A percentile compares a stretch with the other conserved stretches of the same genome.
phyloP scores from a whole-genome alignment of 495 filamentous ascomycete genomes.

The Penicillium samsonianum region DNA sequence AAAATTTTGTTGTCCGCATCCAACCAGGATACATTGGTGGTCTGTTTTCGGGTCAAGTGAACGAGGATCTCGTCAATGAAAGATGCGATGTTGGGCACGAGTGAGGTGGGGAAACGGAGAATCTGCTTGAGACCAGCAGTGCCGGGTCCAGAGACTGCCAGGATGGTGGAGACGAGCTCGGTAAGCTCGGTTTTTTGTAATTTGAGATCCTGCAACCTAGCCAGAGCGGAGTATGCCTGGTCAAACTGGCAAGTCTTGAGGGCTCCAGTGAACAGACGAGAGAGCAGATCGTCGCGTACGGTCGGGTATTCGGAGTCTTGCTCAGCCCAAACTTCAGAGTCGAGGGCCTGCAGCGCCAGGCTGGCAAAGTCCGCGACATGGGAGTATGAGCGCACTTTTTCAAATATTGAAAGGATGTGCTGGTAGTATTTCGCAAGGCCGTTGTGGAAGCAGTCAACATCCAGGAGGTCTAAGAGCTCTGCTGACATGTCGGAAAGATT shows the following conservation, averaged over 20 bases:
- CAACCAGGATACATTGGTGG: conserved; percentile 36
- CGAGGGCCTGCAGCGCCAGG: conserved; percentile 68
- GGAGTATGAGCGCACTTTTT: conserved; percentile 69
- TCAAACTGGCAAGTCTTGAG: conserved; percentile 75
- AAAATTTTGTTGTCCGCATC: conserved; percentile 35
- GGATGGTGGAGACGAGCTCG: conserved; percentile 70
- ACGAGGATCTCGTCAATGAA: conserved; percentile 76
- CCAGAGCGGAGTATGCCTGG: conserved; percentile 77
- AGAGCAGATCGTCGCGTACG: conserved; percentile 66
- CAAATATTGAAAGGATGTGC: conserved; percentile 81
- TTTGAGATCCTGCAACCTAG: conserved; percentile 65
- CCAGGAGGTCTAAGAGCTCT: conserved; percentile 68
- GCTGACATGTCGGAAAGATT: conserved; percentile 53
- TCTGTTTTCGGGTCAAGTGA: conserved; percentile 48
- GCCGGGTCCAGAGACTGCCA: conserved; percentile 62
- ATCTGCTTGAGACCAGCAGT: conserved; percentile 56
- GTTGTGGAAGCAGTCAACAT: conserved; percentile 69
- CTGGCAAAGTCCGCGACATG: conserved; percentile 84
- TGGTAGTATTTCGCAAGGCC: conserved; percentile 83
- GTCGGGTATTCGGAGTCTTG: conserved; percentile 40
- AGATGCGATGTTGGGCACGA: conserved; percentile 69
- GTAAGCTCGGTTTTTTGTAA: conserved; percentile 64
- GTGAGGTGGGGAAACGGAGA: conserved; percentile 62
- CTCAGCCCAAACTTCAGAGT: conserved; percentile 43
- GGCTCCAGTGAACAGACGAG: conserved; percentile 78